Base-by-base conservation (phyloP, 2,329 filamentous ascomycete species). In the Monosporascus sp. region DNA sequence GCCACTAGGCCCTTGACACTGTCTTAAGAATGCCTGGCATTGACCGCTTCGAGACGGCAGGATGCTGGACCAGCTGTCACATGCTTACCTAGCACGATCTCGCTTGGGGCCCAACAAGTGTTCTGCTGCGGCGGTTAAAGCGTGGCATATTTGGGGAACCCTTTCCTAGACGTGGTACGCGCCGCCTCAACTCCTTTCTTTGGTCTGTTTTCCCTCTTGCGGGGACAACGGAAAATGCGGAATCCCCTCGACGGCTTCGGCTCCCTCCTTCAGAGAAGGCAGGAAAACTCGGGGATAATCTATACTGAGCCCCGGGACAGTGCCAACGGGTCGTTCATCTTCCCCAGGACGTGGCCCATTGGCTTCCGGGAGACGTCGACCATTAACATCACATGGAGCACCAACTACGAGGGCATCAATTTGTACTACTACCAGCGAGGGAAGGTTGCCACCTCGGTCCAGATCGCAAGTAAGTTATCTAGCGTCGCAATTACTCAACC, bases 341-440 rank as follows among this genome's bases (percentile, higher is more conserved):
- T 50, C 18, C 52, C 52, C 6, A 15, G 43, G 20, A 40, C 15
- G n/a, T 51, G 26, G 7, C 51, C 47, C 7, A 31, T 41, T 8
- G 35, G 41, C 31, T 50, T 54, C 17, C 43, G 52, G 9, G 48
- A 54, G 43, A 51, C 48, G 6, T 51, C 48, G 2, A 20, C 43
- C 14, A 48, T 54, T 43, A 54, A 54, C 24, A 54, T 54, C 48
- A 38, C 48, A 26, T 51, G 48, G 48, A 41, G 20, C 7, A 51
- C 43, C n/a, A 51, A 9, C 3, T 54, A 51, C 28, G 18, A 51
- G 40, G 40, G 24, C 37, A 41, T 51, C 49, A 49, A 48, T 24
- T 44, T 54, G 14, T 54, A 54, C 41, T 51, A 47, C 26, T 54
- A 51, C 31, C 52, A 54, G 43, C 20, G 20, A 24, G 48, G 49